These are phyloP conservation scores for Globisporangium recalcitrans DNA, from an alignment of 352 stramenopile species.

Conservation along the genomic window DNA sequence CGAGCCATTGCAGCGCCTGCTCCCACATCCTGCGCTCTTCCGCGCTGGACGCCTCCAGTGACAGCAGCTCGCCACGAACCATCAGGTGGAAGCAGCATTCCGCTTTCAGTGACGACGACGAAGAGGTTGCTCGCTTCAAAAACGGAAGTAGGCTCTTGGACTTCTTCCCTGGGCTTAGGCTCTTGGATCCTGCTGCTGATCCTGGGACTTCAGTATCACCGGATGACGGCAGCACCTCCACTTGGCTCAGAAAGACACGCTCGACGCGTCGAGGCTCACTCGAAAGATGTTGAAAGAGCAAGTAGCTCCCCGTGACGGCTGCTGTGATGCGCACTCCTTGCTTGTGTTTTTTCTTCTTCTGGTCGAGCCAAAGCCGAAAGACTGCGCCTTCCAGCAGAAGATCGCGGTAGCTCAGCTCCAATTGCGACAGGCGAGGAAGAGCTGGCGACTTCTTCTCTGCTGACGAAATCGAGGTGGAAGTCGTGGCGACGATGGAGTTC, in stretches of 20 bases:
- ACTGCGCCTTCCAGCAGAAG: constrained; percentile 21
- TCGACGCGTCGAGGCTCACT: constrained; percentile 22
- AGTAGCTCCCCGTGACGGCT: constrained; percentile 30
- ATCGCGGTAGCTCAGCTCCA: constrained; percentile 19
- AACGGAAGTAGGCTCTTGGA: neutral
- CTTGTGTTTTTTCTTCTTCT: constrained; percentile 22
- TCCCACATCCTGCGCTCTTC: constrained; percentile 33
- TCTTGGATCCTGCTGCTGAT: neutral
- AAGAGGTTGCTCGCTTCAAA: constrained; percentile 9
- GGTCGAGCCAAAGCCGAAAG: constrained; percentile 19
- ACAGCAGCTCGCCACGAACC: constrained; percentile 33
- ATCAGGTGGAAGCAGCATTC: constrained; percentile 29
- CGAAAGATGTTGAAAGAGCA: constrained; percentile 34
- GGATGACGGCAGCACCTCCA: constrained; percentile 20
- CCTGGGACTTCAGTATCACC: neutral
- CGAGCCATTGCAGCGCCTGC: constrained; percentile 37
- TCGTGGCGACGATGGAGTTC: neutral
- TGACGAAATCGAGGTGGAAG: neutral
- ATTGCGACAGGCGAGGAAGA: constrained; percentile 4
- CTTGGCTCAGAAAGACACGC: constrained; percentile 38
- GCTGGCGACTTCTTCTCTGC: neutral
- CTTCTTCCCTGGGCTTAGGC: constrained; percentile 1
- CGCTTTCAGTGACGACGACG: neutral
- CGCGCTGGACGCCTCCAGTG: constrained; percentile 27
- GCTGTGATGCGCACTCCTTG: constrained; percentile 31